A percentile compares a stretch with the other conserved stretches of the same genome.
Evolutionary conservation across 2,329 filamentous ascomycete species (phyloP).

Genomic region (Claviceps quebecensis): DNA sequence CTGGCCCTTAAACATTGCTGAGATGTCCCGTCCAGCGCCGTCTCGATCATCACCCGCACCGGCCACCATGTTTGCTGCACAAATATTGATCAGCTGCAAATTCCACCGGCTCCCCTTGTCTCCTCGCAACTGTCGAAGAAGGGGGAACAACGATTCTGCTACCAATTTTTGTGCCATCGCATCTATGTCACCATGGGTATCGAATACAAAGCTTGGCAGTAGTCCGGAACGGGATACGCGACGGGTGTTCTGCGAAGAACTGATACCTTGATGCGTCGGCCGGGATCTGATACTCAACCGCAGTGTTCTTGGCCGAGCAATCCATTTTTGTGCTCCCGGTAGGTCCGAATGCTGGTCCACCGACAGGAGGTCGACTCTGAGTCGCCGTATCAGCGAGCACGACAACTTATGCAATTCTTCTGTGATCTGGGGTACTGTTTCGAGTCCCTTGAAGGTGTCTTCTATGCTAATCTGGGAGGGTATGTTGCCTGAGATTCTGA

Average conservation of each 20-base stretch:
- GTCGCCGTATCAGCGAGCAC: constrained; percentile 57
- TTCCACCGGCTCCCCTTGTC: constrained; percentile 57
- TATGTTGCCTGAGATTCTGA: constrained; percentile 55
- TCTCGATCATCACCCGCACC: constrained; percentile 34
- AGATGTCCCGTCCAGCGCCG: constrained; percentile 61
- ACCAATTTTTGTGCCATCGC: constrained; percentile 55
- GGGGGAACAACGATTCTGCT: constrained; percentile 49
- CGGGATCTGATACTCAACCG: constrained; percentile 63
- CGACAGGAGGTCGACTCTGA: constrained; percentile 62
- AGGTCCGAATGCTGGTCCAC: constrained; percentile 25
- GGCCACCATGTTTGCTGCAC: constrained; percentile 69
- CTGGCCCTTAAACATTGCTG: constrained; percentile 67
- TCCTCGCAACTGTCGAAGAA: constrained; percentile 63
- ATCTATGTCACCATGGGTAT: constrained; percentile 41
- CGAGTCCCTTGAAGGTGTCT: constrained; percentile 69
- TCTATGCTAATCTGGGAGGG: constrained; percentile 90
- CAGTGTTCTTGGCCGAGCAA: constrained; percentile 67
- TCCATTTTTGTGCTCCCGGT: constrained; percentile 39
- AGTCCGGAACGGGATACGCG: constrained; percentile 64
- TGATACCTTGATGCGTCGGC: constrained; percentile 18
- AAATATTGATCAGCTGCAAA: constrained; percentile 72
- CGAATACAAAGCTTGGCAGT: constrained; percentile 63
- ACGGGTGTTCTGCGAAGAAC: constrained; percentile 43
- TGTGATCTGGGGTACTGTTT: constrained; percentile 46
- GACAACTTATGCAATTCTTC: constrained; percentile 57